These are phyloP conservation scores for Aspergillus fijiensis DNA, from an alignment of 2,329 filamentous ascomycete species.

Conservation along the genomic window DNA sequence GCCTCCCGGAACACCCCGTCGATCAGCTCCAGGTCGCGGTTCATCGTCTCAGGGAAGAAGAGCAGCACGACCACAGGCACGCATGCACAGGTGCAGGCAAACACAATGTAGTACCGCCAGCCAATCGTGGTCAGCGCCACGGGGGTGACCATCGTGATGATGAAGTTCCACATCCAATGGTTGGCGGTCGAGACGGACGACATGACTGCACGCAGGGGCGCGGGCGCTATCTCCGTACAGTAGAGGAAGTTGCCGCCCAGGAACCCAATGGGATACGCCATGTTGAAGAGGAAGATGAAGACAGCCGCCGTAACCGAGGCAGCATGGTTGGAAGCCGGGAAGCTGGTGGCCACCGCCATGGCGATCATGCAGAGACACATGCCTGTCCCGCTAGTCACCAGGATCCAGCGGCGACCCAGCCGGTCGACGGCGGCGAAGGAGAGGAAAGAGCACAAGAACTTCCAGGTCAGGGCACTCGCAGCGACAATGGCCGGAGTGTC, in stretches of 20 bases:
- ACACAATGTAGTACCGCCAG: constrained; percentile 55
- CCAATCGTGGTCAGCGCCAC: constrained; percentile 55
- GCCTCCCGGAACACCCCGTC: constrained; percentile 57
- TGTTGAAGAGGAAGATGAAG: constrained; percentile 62
- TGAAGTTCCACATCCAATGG: constrained; percentile 60
- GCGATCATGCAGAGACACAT: constrained; percentile 60
- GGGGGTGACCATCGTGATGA: constrained; percentile 65
- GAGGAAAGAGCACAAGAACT: constrained; percentile 55
- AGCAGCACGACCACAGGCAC: constrained; percentile 54
- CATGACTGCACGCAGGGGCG: constrained; percentile 54
- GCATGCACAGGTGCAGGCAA: constrained; percentile 45
- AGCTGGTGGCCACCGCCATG: constrained; percentile 40
- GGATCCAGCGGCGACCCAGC: constrained; percentile 51
- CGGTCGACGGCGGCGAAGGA: constrained; percentile 54
- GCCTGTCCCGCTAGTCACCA: constrained; percentile 53
- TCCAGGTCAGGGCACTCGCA: constrained; percentile 56
- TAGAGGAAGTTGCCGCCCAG: constrained; percentile 58
- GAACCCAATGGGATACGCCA: constrained; percentile 64
- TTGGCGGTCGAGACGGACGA: constrained; percentile 64
- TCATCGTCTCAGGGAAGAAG: constrained; percentile 60
- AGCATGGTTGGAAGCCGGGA: constrained; percentile 19
- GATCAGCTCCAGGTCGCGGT: constrained; percentile 63
- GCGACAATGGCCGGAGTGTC: constrained; percentile 38
- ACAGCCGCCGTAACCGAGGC: constrained; percentile 18
- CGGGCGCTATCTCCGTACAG: constrained; percentile 48